Base-by-base conservation (phyloP, 352 stramenopile species). In the Globisporangium recalcitrans region DNA sequence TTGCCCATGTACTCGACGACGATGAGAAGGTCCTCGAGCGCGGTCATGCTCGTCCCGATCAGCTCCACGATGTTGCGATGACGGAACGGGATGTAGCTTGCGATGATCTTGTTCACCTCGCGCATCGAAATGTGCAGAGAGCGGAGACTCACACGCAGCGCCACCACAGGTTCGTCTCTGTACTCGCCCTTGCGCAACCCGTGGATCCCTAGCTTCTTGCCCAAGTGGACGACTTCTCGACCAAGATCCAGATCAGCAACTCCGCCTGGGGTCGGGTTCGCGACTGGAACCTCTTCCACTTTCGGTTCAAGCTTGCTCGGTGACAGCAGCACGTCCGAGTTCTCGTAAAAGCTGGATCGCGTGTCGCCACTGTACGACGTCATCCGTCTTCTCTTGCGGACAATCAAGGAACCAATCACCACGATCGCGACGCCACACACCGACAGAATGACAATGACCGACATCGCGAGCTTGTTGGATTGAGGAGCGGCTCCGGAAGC, bases 1-100 rank as follows among this genome's bases (percentile, higher is more conserved):
- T 84, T 84, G n/a, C 72, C 53, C 80, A 95, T 92, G 61, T 82
- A 80, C 58, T 93, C 85, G 52, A 85, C 80, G 2, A 90, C 80
- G 36, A 94, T 72, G 36, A 88, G 71, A 3, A 87, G 67, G 24
- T 91, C 78, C 44, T 85, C 78, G n/a, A 75, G 60, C 29, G 75
- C 69, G 3, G 69, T 85, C 57, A 77, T 76, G 52, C 73, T 83
- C 32, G 78, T 73, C 1, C 85, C 85, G 52, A 92, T 31, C 52
- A 93, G 91, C 21, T 73, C 62, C 48, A 88, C 74, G 14, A 95
- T 70, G 64, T 91, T 86, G 26, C 70, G 65, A 60, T 95, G 85
- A 4, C 75, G 78, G 48, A 95, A 68, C 29, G 77, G 76, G 36
- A 74, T 66, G 60, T 84, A 88, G 21, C 73, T 88, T 31, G 73